These are phyloP conservation scores for Eucalyptus pauciflora DNA, from an alignment of 345 rosid species.

Conservation along the genomic window DNA sequence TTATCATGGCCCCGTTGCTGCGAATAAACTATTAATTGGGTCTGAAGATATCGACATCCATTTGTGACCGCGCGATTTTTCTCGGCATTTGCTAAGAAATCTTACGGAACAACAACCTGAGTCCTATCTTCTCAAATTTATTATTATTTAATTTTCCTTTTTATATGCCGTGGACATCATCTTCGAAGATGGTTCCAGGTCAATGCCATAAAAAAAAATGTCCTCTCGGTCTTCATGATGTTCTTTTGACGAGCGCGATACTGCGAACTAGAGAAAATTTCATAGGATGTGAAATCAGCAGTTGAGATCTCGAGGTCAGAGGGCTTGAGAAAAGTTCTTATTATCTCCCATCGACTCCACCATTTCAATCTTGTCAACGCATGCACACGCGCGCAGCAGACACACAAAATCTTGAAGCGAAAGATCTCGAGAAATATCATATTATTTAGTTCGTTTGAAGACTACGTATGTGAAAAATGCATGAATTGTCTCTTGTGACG, in stretches of 20 bases:
- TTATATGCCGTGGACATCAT: background rate
- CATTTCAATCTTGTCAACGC: background rate
- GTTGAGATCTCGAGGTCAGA: background rate
- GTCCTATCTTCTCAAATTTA: background rate
- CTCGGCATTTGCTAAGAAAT: background rate
- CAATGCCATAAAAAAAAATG: background rate
- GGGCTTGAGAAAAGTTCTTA: background rate
- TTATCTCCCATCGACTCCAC: background rate
- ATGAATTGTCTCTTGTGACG: background rate
- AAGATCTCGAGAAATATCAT: background rate
- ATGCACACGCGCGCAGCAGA: background rate
- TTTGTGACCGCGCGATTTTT: background rate
- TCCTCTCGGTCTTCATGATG: background rate
- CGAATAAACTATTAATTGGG: background rate
- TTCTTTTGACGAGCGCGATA: background rate
- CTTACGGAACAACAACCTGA: background rate
- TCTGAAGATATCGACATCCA: background rate
- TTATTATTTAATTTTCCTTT: background rate
- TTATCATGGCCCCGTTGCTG: background rate
- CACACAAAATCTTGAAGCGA: background rate
- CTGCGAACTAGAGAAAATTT: background rate
- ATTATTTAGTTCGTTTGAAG: background rate
- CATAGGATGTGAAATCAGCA: background rate
- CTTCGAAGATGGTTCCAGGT: background rate
- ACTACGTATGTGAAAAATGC: background rate